These are phyloP conservation scores for Psilocybe cyanescens DNA, from an alignment of 768 basidiomycete genomes.

Conservation along the genomic window DNA sequence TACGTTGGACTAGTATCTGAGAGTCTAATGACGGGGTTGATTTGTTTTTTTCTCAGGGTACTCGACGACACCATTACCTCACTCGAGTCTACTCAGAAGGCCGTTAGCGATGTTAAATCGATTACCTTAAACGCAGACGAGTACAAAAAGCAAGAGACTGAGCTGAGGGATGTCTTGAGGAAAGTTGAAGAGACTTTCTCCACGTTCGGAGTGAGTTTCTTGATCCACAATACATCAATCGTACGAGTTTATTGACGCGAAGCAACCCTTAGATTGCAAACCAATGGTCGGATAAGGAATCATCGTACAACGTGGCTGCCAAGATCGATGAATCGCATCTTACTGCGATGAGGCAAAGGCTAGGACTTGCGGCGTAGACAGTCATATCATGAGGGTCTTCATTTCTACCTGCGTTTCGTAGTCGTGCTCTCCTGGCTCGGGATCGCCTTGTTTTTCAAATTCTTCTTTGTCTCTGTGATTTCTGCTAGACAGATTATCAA, in stretches of 20 bases:
- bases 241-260: neutral
- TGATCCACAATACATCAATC: neutral
- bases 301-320: slow-evolving; percentile 2
- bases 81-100: slow-evolving; percentile 4
- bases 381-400: no score
- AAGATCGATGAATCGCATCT: slow-evolving; percentile 15
- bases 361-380: neutral
- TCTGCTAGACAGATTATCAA: no score
- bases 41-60: neutral
- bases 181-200: slow-evolving; percentile 7
- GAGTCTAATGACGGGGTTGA: neutral
- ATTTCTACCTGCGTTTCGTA: no score
- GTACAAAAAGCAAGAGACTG: slow-evolving; percentile 6
- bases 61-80: slow-evolving; percentile 9
- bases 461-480: no score
- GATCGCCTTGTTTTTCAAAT: neutral
- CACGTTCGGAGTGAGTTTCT: slow-evolving; percentile 5
- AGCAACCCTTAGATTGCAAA: slow-evolving; percentile 1
- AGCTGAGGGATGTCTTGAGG: neutral
- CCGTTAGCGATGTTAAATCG: slow-evolving; percentile 11
- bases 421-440: neutral
- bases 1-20: neutral
- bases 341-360: slow-evolving; percentile 6
- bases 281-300: slow-evolving; percentile 6
- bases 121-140: neutral